A percentile compares a stretch with the other conserved stretches of the same genome.
Evolutionary conservation across 805 yeast species (phyloP).

Genomic region (Candida vartiovaarae): DNA sequence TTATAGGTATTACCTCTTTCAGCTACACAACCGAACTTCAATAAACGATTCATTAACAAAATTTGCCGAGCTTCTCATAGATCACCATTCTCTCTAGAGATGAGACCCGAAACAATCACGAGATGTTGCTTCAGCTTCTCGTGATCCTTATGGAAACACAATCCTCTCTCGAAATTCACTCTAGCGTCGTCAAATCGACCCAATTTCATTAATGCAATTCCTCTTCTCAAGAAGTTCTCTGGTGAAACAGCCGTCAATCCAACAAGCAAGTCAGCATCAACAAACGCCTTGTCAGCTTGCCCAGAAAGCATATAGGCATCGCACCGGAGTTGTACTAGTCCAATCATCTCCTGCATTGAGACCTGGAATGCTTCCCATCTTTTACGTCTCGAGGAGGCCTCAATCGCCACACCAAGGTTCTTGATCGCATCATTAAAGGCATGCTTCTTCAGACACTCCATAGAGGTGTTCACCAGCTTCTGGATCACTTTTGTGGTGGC

Average conservation of each 20-base stretch:
- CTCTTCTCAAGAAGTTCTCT: constrained; percentile 67
- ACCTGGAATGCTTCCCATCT: constrained; percentile 71
- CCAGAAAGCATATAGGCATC: constrained; percentile 57
- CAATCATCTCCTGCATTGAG: constrained; percentile 59
- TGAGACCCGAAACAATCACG: constrained; percentile 37
- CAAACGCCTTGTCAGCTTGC: constrained; percentile 50
- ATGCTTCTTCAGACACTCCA: constrained; percentile 45
- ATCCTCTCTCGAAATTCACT: constrained; percentile 65
- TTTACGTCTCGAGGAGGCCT: constrained; percentile 58
- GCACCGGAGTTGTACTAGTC: constrained; percentile 62
- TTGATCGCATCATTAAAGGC: constrained; percentile 55
- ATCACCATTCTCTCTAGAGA: constrained; percentile 57
- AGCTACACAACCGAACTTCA: too few relatives aligned
- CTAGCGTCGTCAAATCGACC: constrained; percentile 58
- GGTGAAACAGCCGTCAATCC: constrained; percentile 35
- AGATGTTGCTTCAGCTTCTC: constrained; percentile 42
- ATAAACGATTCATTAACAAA: too few relatives aligned
- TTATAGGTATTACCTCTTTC: too few relatives aligned
- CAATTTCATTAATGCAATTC: constrained; percentile 54
- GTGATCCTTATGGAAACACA: constrained; percentile 53
- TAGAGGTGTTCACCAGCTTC: constrained; percentile 59
- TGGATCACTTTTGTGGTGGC: constrained; percentile 50
- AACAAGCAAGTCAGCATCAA: constrained; percentile 50
- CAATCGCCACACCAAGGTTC: constrained; percentile 59
- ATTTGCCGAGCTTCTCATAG: too few relatives aligned